Base-by-base conservation (phyloP, 169 alveolate genomes). In the Babesia bovis region DNA sequence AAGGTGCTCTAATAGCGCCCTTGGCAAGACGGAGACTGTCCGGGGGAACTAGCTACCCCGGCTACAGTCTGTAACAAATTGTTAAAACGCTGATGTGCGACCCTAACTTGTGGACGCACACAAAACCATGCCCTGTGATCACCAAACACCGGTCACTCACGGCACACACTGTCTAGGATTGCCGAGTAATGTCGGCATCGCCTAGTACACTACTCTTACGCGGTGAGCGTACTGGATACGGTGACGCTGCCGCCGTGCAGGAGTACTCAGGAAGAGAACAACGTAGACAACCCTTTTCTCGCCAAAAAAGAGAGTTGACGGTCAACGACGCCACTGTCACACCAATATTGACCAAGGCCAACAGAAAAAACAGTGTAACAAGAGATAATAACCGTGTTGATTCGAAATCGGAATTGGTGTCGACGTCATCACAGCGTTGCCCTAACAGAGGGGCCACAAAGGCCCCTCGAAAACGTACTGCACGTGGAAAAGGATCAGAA, bases 141-240 rank as follows among this genome's bases (percentile, higher is more conserved):
- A 17, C 32, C 32, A 47, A 13, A 47, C 32, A 17, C 19, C 32
- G 55, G 26, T 12, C 19, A 17, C 12, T 5, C 26, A 47, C 55
- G 17, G 7, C 6, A 5, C 12, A 17, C 17, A 12, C 9, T 5
- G 32, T 19, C n/a, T 1, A 19, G 19, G 23, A 12, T 25, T 17
- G 49, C 12, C 50, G 9, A 12, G 49, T 33, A 56, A 56, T 56
- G 66, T 56, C 66, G 30, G 66, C 66, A 1, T 28, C 66, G 30
- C 66, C 66, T 9, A 32, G 45, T 32, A 21, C 66, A 35, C 47
- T 56, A n/a, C 21, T 32, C 2, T 1, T 56, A 6, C 49, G 49
- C 6, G 65, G 47, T 25, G 44, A 53, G 38, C 26, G 65, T 53
- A 23, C 28, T 44, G 1, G 42, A n/a, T 53, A 28, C 23, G 65